These are phyloP conservation scores for Fusarium burgessii DNA, from an alignment of 2,329 filamentous ascomycete genomes.

Conservation along the genomic window DNA sequence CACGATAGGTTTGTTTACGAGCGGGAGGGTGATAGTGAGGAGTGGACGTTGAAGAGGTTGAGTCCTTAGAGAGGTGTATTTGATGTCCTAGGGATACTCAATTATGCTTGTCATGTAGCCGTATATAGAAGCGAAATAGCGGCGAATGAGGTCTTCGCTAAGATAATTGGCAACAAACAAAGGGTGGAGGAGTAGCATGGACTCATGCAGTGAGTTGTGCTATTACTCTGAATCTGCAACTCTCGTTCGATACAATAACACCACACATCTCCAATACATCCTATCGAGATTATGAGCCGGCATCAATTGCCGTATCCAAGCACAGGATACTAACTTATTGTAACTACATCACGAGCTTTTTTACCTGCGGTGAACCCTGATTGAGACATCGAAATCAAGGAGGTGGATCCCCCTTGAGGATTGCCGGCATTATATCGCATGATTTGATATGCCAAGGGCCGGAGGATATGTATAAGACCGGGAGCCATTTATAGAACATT, in stretches of 20 bases:
- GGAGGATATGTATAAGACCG: conserved; percentile 1
- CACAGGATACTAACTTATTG: background rate
- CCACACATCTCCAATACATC: background rate
- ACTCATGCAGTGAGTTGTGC: background rate
- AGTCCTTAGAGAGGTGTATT: conserved; percentile 63
- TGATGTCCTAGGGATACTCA: background rate
- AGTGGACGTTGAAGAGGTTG: conserved; percentile 78
- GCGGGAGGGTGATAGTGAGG: conserved; percentile 58
- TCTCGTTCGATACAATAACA: background rate
- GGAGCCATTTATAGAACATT: conserved; percentile 33
- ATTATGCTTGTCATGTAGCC: background rate
- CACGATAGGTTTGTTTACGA: conserved; percentile 95
- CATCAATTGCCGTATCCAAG: background rate
- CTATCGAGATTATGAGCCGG: background rate
- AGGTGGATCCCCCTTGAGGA: conserved; percentile 15
- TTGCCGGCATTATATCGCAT: conserved; percentile 22
- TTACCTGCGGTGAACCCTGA: conserved; percentile 12
- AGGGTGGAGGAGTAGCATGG: background rate
- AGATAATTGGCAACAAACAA: background rate
- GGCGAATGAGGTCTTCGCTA: background rate
- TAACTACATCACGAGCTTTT: conserved; percentile 4
- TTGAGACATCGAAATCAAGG: conserved; percentile 3
- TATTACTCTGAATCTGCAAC: background rate
- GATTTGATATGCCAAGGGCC: conserved; percentile 21
- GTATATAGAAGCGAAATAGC: background rate